Evolutionary conservation across 768 basidiomycete genomes (phyloP).

Genomic region (Pleurotus cornucopiae): DNA sequence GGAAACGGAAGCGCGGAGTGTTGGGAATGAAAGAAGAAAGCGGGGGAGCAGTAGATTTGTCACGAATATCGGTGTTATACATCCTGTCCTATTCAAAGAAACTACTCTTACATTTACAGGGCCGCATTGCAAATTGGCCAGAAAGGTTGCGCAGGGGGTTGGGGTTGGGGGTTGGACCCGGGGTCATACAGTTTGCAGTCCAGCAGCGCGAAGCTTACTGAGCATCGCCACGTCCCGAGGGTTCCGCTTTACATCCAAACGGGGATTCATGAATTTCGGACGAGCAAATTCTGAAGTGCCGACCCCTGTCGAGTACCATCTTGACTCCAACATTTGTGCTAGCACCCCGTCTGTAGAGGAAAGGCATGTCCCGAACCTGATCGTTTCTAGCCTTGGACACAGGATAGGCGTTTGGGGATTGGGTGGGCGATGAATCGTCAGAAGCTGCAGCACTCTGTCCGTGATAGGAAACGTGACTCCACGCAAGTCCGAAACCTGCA

Average conservation of each 20-base stretch:
- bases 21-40: no score
- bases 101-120: background rate
- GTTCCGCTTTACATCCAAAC: slow-evolving; percentile 10
- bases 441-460: slow-evolving; percentile 10
- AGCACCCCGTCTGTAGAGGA: slow-evolving; percentile 15
- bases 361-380: slow-evolving; percentile 15
- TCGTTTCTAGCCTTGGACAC: slow-evolving; percentile 14
- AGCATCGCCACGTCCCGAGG: slow-evolving; percentile 4
- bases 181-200: slow-evolving; percentile 1
- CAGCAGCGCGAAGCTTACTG: slow-evolving; percentile 1
- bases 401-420: slow-evolving; percentile 4
- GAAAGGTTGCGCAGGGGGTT: no score
- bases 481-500: slow-evolving; percentile 8
- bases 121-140: background rate
- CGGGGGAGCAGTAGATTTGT: no score
- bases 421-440: slow-evolving; percentile 6
- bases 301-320: slow-evolving; percentile 4
- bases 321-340: slow-evolving; percentile 16
- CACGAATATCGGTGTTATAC: no score
- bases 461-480: slow-evolving; percentile 10
- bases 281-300: background rate
- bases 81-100: no score
- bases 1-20: no score
- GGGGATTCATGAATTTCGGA: slow-evolving; percentile 16
- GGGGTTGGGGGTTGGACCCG: no score